Conservation (phyloP, 2,329 filamentous ascomycete species). For the Aureobasidium sp. region DNA sequence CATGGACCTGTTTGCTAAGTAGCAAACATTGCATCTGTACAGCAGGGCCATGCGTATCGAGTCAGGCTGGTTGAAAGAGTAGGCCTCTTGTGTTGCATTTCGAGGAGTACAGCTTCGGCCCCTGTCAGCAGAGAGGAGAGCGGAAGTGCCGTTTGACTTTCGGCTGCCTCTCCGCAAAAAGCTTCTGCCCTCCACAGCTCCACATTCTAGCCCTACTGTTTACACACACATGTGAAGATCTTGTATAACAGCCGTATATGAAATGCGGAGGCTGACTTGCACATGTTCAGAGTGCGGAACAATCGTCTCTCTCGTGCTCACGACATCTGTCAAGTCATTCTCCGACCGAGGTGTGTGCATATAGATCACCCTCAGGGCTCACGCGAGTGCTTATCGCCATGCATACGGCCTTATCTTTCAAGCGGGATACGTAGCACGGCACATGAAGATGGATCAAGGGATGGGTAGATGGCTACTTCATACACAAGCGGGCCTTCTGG, state of each 20-base stretch:
- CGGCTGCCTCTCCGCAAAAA: neutral
- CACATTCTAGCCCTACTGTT: neutral
- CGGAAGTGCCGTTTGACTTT: slow-evolving; percentile 6
- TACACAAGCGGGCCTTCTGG: neutral
- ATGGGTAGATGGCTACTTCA: neutral
- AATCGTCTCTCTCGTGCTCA: neutral
- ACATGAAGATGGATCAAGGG: neutral
- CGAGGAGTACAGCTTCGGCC: neutral
- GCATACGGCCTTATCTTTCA: neutral
- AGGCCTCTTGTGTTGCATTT: neutral
- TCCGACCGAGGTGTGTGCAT: neutral
- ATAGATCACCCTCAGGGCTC: neutral
- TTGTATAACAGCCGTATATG: neutral
- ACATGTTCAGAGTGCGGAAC: neutral
- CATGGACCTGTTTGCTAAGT: neutral
- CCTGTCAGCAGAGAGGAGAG: neutral
- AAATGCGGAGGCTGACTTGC: neutral
- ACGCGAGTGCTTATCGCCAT: slow-evolving; percentile 3
- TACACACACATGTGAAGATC: neutral
- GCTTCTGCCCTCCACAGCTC: neutral
- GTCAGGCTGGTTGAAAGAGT: neutral
- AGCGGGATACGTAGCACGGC: neutral
- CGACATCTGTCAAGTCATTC: neutral
- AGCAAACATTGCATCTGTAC: neutral
- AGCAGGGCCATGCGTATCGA: neutral